phyloP scores from a whole-genome alignment of 106 monocot genomes.

The Dactylorhiza incarnata region DNA sequence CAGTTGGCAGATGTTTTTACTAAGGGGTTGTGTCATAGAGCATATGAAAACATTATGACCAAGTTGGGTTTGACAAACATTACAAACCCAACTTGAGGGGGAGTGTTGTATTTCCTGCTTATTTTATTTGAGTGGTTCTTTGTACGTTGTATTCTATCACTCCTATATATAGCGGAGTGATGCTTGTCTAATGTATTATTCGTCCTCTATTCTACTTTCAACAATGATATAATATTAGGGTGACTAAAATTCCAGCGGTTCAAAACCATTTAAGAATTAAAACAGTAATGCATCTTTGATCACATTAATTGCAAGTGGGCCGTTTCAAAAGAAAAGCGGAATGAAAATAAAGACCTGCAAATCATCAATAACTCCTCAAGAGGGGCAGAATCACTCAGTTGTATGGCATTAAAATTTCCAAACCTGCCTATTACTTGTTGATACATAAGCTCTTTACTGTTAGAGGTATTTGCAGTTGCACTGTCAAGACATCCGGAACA shows the following conservation, averaged over 20 bases:
- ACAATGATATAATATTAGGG: background rate
- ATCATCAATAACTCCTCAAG: slow-evolving; percentile 55
- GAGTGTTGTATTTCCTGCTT: too few species aligned
- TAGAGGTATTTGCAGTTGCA: background rate
- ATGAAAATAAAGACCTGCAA: background rate
- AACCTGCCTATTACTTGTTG: slow-evolving; percentile 83
- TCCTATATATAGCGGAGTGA: too few species aligned
- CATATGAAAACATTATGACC: too few species aligned
- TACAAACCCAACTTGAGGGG: too few species aligned
- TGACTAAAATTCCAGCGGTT: background rate
- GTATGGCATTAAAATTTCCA: slow-evolving; percentile 91
- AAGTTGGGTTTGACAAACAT: too few species aligned
- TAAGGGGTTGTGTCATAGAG: too few species aligned
- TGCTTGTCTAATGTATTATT: too few species aligned
- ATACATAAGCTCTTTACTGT: slow-evolving; percentile 97
- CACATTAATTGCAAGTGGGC: background rate
- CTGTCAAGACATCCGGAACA: background rate
- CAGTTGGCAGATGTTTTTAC: too few species aligned
- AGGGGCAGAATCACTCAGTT: slow-evolving; percentile 92
- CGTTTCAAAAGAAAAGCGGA: too few species aligned
- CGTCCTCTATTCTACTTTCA: too few species aligned
- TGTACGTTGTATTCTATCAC: too few species aligned
- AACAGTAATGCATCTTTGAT: background rate
- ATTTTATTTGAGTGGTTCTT: too few species aligned
- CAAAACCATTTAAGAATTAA: background rate